These are phyloP conservation scores for Odontarrhena argentea DNA, from an alignment of 345 rosid species.

Conservation along the genomic window DNA sequence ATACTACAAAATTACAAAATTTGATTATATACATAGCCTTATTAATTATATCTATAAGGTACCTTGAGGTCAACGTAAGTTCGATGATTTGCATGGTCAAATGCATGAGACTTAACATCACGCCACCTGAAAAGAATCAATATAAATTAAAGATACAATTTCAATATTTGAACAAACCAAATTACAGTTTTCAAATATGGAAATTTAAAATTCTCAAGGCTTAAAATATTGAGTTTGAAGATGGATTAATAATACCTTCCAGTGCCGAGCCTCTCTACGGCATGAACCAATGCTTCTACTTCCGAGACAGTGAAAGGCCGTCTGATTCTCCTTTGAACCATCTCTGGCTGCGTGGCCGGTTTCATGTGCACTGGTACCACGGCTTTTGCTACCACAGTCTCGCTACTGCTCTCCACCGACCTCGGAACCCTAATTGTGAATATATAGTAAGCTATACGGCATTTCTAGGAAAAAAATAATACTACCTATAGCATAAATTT, in stretches of 20 bases:
- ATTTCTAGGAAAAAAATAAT: background rate
- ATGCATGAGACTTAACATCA: slow-evolving; percentile 79
- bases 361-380: slow-evolving; percentile 26
- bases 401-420: slow-evolving; percentile 1
- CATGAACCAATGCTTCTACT: slow-evolving; percentile 87
- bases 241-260: slow-evolving; percentile 58
- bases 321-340: slow-evolving; percentile 82
- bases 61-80: slow-evolving; percentile 96
- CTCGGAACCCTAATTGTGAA: slow-evolving; percentile 10
- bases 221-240: background rate
- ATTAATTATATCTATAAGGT: no score
- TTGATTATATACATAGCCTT: background rate
- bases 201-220: background rate
- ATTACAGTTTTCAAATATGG: background rate
- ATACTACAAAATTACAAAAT: background rate
- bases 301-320: slow-evolving; percentile 91
- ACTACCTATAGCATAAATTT: no score
- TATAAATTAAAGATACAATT: background rate
- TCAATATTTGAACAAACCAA: background rate
- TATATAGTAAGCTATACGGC: background rate
- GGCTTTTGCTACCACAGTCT: background rate
- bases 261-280: slow-evolving; percentile 91
- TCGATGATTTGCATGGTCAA: slow-evolving; percentile 82
- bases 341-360: slow-evolving; percentile 54
- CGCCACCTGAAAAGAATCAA: slow-evolving; percentile 66